A percentile compares a stretch with the other conserved stretches of the same genome.
Conservation (phyloP, 1,284 basidiomycete genomes). For the Cryptococcus hybrid region DNA sequence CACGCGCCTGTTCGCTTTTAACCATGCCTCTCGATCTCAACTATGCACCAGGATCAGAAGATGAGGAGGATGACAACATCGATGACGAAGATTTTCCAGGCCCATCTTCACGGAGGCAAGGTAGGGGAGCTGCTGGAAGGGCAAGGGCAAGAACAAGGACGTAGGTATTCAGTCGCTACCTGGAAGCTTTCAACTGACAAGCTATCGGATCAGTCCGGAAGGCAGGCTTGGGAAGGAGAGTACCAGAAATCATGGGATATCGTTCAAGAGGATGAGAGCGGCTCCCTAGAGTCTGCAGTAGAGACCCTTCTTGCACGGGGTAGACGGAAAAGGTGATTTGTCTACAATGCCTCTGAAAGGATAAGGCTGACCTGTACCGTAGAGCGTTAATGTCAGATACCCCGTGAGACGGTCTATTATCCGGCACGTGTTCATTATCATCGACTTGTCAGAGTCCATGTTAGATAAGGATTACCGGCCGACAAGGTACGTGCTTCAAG, state of each 20-base stretch:
- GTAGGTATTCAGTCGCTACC: slow-evolving; percentile 5
- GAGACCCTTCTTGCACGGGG: slow-evolving; percentile 82
- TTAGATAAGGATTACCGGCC: slow-evolving; percentile 93
- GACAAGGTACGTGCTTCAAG: slow-evolving; percentile 58
- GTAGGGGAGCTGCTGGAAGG: slow-evolving; percentile 1
- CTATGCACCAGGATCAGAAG: slow-evolving; percentile 15
- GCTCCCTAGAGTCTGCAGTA: slow-evolving; percentile 85
- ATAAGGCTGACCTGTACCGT: slow-evolving; percentile 5
- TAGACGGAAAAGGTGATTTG: slow-evolving; percentile 70
- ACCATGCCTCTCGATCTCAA: slow-evolving; percentile 17
- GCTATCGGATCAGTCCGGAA: slow-evolving; percentile 5
- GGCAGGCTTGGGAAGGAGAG: slow-evolving; percentile 83
- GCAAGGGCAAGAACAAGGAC: slow-evolving; percentile 26
- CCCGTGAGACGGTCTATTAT: slow-evolving; percentile 95
- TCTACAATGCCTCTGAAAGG: neutral
- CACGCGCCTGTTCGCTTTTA: neutral
- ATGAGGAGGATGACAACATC: slow-evolving; percentile 14
- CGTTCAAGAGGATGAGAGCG: slow-evolving; percentile 91
- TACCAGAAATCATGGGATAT: slow-evolving; percentile 96
- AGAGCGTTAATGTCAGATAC: slow-evolving; percentile 65
- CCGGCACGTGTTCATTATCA: slow-evolving; percentile 83
- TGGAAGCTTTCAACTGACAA: too few relatives aligned
- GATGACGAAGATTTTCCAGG: slow-evolving; percentile 27
- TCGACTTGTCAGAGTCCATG: slow-evolving; percentile 92
- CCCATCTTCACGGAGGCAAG: slow-evolving; percentile 14